Base-by-base conservation (phyloP, 108 stramenopile species). In the Cyclostephanos tholiformis region DNA sequence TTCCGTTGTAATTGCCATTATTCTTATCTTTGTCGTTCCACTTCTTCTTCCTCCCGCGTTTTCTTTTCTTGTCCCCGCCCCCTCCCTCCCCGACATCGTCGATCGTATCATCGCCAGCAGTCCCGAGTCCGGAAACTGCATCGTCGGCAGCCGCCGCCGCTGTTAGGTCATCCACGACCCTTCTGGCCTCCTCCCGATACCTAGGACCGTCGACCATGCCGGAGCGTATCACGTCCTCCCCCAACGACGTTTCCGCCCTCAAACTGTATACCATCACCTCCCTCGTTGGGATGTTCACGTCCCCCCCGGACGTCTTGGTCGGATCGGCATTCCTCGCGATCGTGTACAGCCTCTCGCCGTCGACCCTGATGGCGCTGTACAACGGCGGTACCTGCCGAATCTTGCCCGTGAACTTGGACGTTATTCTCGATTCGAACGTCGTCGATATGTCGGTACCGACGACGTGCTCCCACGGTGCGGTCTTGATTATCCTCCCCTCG, bases 351-450 rank as follows among this genome's bases (percentile, higher is more conserved):
- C 82, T 56, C 63, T 91, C 88, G 0, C 97, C 97, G 66, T 93
- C 82, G 43, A 89, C 87, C 50, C 52, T 86, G 82, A 93, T 80
- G n/a, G 89, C 90, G n/a, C 87, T 91, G 72, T 88, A 98, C 63
- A 97, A 81, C 0, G 97, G 97, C 25, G 97, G 96, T 0, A 89
- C 75, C 82, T 98, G 97, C 70, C 76, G 53, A 43, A 97, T 97
- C 41, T 87, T 83, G 13, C 97, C 97, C 0, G 58, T 65, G 72
- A 97, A 97, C 14, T 76, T 55, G 14, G 75, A 61, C 17, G 90
- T 46, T 0, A 86, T 22, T n/a, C n/a, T 29, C 48, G 32, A 35
- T 43, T 44, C 32, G 32, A 76, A 35, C n/a, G 65, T 84, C 20
- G n/a, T 16, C 30, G 6, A 32, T 32, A 32, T 83, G 83, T 14